Evolutionary conservation across 768 basidiomycete species (phyloP), one percentile per base, ranked within the genome.

Genomic region (Boletellus sp.): DNA sequence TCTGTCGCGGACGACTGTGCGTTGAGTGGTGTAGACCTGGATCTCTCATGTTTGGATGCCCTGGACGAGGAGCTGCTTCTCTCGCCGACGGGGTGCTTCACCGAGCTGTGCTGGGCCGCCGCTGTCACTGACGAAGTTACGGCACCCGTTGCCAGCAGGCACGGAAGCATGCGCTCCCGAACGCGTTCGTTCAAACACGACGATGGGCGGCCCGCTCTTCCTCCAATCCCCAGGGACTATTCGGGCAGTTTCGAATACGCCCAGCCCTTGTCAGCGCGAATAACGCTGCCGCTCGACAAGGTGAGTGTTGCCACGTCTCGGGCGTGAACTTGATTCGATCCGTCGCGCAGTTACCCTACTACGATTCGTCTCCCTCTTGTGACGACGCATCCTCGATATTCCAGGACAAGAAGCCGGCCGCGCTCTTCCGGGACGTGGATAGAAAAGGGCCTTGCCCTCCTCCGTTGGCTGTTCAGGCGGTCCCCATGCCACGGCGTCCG

Each of bases 11-110:
- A 48, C 17, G 68, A 70, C 23, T 64, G 63, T 26, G 55, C 68
- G 6, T 42, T 54, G 23, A 65, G 65, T 19, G 66, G 66, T 26
- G 63, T 67, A 16, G 65, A 68, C 26, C 50, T 76, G 58, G 71
- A 75, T 54, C 50, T 59, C 1, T 59, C 66, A 2, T 73, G 72
- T 41, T 53, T 76, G 19, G 59, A 68, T 26, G 54, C 56, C 9
- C 59, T 76, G 7, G 75, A 76, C 53, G 67, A 73, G 42, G 65
- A 72, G 33, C 71, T 76, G 4, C 62, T 76, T 1, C 50, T 61
- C 33, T 61, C 66, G n/a, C 75, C 75, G 22, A 42, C 63, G 33
- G 69, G 69, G 16, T 68, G 66, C 13, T 76, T 76, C 51, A 65
- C 63, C 8, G 75, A 74, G 15, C 42, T 68, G 10, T 76, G 75